Base-by-base conservation (phyloP, 169 alveolate genomes). In the Cryptosporidium felis region DNA sequence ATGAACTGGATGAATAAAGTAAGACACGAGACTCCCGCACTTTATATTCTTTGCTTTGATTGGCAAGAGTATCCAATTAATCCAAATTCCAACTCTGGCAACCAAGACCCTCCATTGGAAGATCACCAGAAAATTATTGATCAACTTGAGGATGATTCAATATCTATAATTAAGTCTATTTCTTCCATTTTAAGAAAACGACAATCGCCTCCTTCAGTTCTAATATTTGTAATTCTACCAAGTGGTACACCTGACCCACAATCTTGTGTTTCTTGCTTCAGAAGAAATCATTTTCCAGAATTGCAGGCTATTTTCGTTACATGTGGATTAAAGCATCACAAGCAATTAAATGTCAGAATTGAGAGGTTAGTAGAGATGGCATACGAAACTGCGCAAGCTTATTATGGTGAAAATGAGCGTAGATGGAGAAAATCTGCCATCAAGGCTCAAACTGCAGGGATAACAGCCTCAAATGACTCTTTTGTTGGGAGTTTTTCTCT, bases 401-500 rank as follows among this genome's bases (percentile, higher is more conserved):
- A 74, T 28, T 74, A 74, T 18, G 56, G 67, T 26, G 85, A 74
- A 38, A 74, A 74, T 53, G 85, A 74, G 34, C 49, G 85, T 2
- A 74, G 85, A 53, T 74, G 85, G 85, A 49, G 85, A 9, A 74
- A 74, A 23, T 74, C 74, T n/a, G 85, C 85, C 12, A 74, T 74
- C 14, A 74, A 74, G 12, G 85, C 85, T 6, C 65, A 74, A 34
- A 74, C 85, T 5, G 85, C 85, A 6, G 85, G 74, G 9, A 34
- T 74, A 12, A 53, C 85, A 1, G 67, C 59, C 1, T 18, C 58
- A 28, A 53, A 14, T 18, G 85, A 74, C 28, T 21, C 63, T 1
- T 51, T 56, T 10, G 56, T 74, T 10, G 46, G 61, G 28, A 49
- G 59, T 21, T 51, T 74, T 3, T 36, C 85, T 1, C 32, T 53